A percentile compares a stretch with the other conserved stretches of the same genome.
Conservation (phyloP, 495 filamentous ascomycete genomes). For the Penicillium canescens region DNA sequence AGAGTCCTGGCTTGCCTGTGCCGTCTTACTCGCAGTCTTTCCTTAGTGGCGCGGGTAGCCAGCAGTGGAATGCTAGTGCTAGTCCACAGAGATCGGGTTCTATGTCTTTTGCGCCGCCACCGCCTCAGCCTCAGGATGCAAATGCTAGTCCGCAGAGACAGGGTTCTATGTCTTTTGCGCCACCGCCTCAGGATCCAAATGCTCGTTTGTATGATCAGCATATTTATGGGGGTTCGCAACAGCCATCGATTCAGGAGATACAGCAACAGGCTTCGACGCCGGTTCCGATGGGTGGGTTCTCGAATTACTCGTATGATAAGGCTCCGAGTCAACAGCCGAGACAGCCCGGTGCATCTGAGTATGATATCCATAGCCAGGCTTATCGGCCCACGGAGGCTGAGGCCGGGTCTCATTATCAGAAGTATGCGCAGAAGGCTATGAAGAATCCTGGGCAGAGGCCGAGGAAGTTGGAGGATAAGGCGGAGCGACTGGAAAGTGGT, state of each 20-base stretch:
- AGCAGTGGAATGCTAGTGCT: conserved; percentile 14
- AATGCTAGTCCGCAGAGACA: conserved; percentile 12
- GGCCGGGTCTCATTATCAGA: conserved; percentile 37
- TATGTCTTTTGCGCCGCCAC: conserved; percentile 47
- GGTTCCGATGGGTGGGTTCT: conserved; percentile 49
- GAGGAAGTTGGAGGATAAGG: conserved; percentile 66
- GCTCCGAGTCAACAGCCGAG: conserved; percentile 33
- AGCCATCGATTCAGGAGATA: conserved; percentile 3
- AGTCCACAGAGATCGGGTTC: conserved; percentile 15
- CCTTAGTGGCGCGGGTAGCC: conserved; percentile 17
- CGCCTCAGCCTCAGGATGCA: conserved; percentile 22
- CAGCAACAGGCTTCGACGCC: conserved; percentile 20
- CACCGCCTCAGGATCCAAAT: conserved; percentile 47
- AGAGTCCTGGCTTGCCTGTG: conserved; percentile 21
- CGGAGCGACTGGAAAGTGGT: conserved; percentile 71
- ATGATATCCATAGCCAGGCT: conserved; percentile 71
- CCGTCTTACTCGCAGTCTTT: conserved; percentile 38
- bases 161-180: conserved; percentile 40
- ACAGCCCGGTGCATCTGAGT: conserved; percentile 43
- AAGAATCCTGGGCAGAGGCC: conserved; percentile 45
- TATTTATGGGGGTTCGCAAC: conserved; percentile 1
- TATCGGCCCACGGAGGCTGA: conserved; percentile 76
- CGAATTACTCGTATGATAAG: conserved; percentile 56
- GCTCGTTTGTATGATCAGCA: conserved; percentile 40
- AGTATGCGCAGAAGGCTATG: conserved; percentile 54